Base-by-base conservation (phyloP, 139 green algal genomes). In the Tetratostichococcus sp. region DNA sequence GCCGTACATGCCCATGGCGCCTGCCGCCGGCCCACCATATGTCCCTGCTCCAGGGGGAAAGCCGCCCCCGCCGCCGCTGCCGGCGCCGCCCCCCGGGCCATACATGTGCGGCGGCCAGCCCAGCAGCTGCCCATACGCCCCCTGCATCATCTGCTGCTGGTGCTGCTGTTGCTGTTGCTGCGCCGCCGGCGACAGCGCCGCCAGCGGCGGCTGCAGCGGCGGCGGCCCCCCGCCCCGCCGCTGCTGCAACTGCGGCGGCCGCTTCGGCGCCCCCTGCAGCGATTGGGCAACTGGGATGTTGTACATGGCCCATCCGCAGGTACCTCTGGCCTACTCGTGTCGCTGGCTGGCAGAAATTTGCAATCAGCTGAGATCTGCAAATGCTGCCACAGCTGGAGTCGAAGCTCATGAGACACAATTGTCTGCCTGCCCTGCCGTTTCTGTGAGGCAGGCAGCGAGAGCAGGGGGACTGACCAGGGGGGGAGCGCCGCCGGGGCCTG, bases 401-500 rank as follows among this genome's bases (percentile, higher is more conserved):
- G 14, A 2, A 11, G n/a, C 14, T n/a, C 14, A 21, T 50, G 6
- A 21, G 39, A 50, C 39, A 6, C 11, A 50, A 21, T 11, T 21
- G 11, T 30, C n/a, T 30, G 59, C 59, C n/a, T n/a, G n/a, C n/a
- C 59, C n/a, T 30, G 59, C 59, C 4, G 8, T 67, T 67, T 30
- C 59, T 67, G 59, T 67, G 59, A 30, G 26, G n/a, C n/a, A 11
- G 59, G 26, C 26, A 30, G n/a, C 6, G 5, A 14, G 59, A 16
- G 59, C 11, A 16, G 16, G 26, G n/a, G 25, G 59, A 6, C 26
- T 33, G n/a, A 50, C n/a, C 19, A 16, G 59, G 59, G 59, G 26
- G 59, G 59, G 5, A 67, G 65, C 30, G 1, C 92, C 92, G 28
- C 58, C 83, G 1, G 89, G 89, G 0, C 92, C 92, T 0, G 89